Conservation (phyloP, 2,329 filamentous ascomycete species). For the Aspergillus neotritici region DNA sequence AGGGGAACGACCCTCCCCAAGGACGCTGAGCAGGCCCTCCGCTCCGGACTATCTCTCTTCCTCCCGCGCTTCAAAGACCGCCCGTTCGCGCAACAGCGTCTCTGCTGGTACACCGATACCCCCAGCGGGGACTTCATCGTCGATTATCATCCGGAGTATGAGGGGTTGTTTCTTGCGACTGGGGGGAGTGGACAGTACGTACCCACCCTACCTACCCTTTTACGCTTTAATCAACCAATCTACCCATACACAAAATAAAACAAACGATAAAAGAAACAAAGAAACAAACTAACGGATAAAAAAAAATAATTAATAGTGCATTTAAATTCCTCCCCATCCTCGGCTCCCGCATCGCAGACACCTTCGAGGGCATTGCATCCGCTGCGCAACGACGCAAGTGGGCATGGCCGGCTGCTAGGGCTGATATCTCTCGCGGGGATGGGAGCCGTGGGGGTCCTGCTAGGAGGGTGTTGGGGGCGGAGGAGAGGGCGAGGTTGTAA, state of each 20-base stretch:
- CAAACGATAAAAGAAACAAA: conserved; percentile 2
- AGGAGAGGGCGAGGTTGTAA: conserved; percentile 10
- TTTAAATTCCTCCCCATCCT: conserved; percentile 13
- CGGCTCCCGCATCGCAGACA: conserved; percentile 10
- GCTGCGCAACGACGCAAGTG: conserved; percentile 7
- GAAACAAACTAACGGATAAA: conserved; percentile 1
- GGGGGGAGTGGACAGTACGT: conserved; percentile 18
- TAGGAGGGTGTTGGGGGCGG: conserved; percentile 5
- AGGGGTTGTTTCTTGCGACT: conserved; percentile 34
- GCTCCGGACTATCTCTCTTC: conserved; percentile 53
- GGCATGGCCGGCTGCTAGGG: not conserved
- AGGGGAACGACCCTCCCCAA: conserved; percentile 36
- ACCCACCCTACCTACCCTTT: not conserved
- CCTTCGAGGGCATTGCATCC: conserved; percentile 6
- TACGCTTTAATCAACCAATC: conserved; percentile 12
- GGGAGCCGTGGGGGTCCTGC: conserved; percentile 12
- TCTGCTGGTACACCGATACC: conserved; percentile 71
- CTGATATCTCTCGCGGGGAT: conserved; percentile 6
- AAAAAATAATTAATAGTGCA: conserved; percentile 4
- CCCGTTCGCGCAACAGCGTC: conserved; percentile 54
- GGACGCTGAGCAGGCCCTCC: conserved; percentile 56
- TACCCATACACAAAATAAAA: conserved; percentile 5
- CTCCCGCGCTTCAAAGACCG: conserved; percentile 55
- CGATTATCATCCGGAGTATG: conserved; percentile 57
- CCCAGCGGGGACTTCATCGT: conserved; percentile 62